Conservation (phyloP, 1,284 basidiomycete genomes). For the Leccinum colubrinum region DNA sequence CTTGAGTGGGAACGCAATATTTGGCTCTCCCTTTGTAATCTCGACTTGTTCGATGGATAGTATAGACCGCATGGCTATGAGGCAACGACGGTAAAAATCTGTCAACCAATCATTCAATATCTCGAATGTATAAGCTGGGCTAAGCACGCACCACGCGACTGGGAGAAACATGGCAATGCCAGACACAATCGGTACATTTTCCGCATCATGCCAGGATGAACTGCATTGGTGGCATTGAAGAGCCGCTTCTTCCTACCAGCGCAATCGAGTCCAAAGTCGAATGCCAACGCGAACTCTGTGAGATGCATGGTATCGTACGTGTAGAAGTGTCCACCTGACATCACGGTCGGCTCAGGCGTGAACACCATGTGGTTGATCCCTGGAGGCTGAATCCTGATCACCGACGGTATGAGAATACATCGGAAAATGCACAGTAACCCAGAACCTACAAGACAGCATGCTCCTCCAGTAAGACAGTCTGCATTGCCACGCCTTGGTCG, state of each 20-base stretch:
- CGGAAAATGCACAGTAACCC: background rate
- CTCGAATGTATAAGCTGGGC: too few relatives aligned
- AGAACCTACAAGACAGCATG: background rate
- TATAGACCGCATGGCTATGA: too few relatives aligned
- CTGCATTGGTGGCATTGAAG: background rate
- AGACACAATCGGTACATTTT: background rate
- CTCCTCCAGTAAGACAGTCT: background rate
- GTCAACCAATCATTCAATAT: too few relatives aligned
- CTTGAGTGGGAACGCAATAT: too few relatives aligned
- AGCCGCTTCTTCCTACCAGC: background rate
- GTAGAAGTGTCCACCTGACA: conserved; percentile 1
- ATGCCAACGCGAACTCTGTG: background rate
- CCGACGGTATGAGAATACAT: background rate
- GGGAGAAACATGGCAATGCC: background rate
- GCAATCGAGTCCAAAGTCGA: background rate
- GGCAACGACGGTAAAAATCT: too few relatives aligned
- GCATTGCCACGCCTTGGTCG: background rate
- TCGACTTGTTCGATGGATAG: too few relatives aligned
- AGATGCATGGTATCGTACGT: conserved; percentile 2
- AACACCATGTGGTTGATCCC: background rate
- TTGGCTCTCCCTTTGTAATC: too few relatives aligned
- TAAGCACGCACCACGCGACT: too few relatives aligned
- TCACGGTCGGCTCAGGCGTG: background rate
- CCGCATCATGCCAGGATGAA: background rate
- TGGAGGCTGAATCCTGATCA: background rate